Evolutionary conservation across 2,329 filamentous ascomycete genomes (phyloP).

Genomic region (Alternaria gaisen): DNA sequence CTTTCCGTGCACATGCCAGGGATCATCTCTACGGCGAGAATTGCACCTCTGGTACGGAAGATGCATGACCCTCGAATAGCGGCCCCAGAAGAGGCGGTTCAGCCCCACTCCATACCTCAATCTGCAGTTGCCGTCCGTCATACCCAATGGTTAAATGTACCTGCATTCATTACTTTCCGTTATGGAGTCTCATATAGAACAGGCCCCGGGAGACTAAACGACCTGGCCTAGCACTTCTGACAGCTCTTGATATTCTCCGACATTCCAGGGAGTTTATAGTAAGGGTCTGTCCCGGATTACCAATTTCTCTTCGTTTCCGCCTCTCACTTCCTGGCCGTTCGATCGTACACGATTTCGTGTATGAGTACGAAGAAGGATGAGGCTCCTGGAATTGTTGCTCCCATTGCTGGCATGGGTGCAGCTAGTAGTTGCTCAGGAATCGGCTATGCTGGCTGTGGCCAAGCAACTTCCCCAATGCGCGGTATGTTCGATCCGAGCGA

Average conservation of each 20-base stretch:
- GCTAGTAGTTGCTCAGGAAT: constrained; percentile 24
- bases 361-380: constrained; percentile 23
- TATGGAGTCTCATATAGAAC: constrained; percentile 13
- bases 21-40: constrained; percentile 12
- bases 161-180: constrained; percentile 10
- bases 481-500: constrained; percentile 19
- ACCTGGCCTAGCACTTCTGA: constrained; percentile 3
- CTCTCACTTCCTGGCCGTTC: constrained; percentile 2
- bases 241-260: constrained; percentile 12
- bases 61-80: constrained; percentile 11
- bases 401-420: constrained; percentile 26
- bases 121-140: constrained; percentile 10
- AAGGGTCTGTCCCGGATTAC: constrained; percentile 4
- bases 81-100: constrained; percentile 8
- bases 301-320: background rate
- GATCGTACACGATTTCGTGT: background rate
- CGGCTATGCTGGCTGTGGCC: constrained; percentile 19
- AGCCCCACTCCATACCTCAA: constrained; percentile 9
- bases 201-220: constrained; percentile 7
- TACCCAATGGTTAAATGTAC: constrained; percentile 7
- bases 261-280: constrained; percentile 2
- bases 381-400: constrained; percentile 25
- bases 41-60: constrained; percentile 6
- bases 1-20: constrained; percentile 6
- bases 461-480: constrained; percentile 29